Percentiles rank a stretch among this genome's conserved stretches.
Evolutionary conservation across 2,329 filamentous ascomycete genomes (phyloP).

Genomic region (Bertia moriformis): DNA sequence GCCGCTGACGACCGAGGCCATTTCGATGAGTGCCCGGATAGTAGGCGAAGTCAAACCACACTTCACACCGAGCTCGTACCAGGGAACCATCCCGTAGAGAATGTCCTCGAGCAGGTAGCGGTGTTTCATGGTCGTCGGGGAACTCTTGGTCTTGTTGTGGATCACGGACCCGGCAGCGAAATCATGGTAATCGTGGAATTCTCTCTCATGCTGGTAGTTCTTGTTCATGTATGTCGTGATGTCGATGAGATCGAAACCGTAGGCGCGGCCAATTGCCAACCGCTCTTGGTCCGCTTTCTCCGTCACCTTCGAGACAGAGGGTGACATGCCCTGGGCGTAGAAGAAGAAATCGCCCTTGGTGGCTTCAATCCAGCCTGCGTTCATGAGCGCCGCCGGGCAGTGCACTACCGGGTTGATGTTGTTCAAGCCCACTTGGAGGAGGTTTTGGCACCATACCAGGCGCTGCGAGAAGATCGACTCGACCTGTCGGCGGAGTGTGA

Average conservation of each 20-base stretch:
- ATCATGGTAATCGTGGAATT: not conserved
- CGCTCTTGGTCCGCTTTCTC: slow-evolving; percentile 8
- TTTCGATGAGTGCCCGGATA: not conserved
- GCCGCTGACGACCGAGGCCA: not conserved
- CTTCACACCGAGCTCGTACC: not conserved
- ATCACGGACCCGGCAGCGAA: not conserved
- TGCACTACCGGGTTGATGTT: slow-evolving; percentile 13
- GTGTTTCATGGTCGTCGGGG: not conserved
- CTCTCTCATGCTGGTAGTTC: not conserved
- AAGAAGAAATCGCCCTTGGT: slow-evolving; percentile 9
- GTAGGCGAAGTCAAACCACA: not conserved
- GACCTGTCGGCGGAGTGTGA: slow-evolving; percentile 3
- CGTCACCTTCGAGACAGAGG: slow-evolving; percentile 8
- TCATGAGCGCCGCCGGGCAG: slow-evolving; percentile 12
- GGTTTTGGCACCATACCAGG: slow-evolving; percentile 10
- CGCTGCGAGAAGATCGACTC: slow-evolving; percentile 8
- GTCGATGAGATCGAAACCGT: slow-evolving; percentile 8
- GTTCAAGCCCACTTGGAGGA: slow-evolving; percentile 10
- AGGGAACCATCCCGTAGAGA: not conserved
- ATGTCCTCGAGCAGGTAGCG: not conserved
- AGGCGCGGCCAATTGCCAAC: slow-evolving; percentile 7
- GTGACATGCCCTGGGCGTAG: slow-evolving; percentile 8
- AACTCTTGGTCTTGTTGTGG: not conserved
- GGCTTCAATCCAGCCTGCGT: slow-evolving; percentile 11
- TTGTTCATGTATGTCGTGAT: not conserved